Evolutionary conservation across 2,329 filamentous ascomycete genomes (phyloP).

Genomic region (Tolypocladium cylindrosporum): DNA sequence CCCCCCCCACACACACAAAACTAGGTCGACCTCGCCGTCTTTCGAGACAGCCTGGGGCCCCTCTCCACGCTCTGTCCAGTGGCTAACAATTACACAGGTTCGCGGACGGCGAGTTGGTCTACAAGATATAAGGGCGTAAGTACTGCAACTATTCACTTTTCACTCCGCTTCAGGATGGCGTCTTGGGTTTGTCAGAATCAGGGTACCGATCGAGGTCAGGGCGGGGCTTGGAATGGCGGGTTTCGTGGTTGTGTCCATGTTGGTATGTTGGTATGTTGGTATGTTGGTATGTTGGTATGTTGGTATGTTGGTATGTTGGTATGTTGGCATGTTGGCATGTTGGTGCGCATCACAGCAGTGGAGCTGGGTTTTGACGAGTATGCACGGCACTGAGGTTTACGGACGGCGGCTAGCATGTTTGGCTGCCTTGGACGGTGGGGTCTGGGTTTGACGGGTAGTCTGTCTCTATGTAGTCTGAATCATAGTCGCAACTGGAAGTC

Average conservation of each 20-base stretch:
- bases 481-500: conserved; percentile 36
- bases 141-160: not conserved
- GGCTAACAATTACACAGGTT: conserved; percentile 31
- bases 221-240: not conserved
- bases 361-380: not conserved
- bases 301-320: not conserved
- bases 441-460: not conserved
- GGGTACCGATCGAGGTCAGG: not conserved
- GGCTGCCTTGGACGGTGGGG: not conserved
- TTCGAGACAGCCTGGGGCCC: not conserved
- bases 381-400: not conserved
- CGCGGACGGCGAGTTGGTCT: conserved; percentile 54
- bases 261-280: not conserved
- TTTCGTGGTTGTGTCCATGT: not conserved
- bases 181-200: not conserved
- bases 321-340: not conserved
- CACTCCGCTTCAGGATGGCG: not conserved
- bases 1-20: too few relatives aligned
- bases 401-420: not conserved
- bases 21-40: not conserved
- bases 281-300: not conserved
- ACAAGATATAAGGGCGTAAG: conserved; percentile 49
- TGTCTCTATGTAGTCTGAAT: conserved; percentile 5
- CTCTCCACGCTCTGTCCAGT: not conserved
- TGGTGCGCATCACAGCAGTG: not conserved